Evolutionary conservation across 441 rosid genomes (phyloP), one percentile per base, ranked within the genome.

Genomic region (Gossypium schwendimanii): DNA sequence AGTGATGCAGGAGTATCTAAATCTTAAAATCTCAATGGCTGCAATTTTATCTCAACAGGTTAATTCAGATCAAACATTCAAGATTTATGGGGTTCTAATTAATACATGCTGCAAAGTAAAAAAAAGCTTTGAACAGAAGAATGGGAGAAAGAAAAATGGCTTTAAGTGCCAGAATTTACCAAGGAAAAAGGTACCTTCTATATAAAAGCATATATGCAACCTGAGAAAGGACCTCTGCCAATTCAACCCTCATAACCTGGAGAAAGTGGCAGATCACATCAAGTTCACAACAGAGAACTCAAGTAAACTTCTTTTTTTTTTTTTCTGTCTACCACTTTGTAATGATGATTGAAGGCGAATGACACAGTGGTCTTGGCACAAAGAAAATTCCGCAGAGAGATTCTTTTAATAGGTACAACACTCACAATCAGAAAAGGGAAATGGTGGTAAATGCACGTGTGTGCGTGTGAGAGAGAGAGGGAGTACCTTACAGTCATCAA

Each of bases 121-220:
- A 12, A 17, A 41, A 41, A 11, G 3, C 15, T 41, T 20, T 41
- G 47, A 63, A 21, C 5, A 11, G 7, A 49, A 63, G 9, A 18
- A 2, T 4, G 49, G 1, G 53, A 4, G 45, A 52, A 14, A 2
- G 11, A 26, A 26, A 69, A 36, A 24, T 9, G 72, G 20, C 49
- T 54, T 26, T n/a, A 47, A 49, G 31, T 52, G 49, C 31, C 49
- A 23, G 24, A 20, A 9, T 9, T 39, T 10, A 7, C 6, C 0
- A 9, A 73, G 15, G 68, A 69, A 28, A 73, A 53, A 67, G 9
- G 41, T 69, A 95, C 99, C 99, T 91, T 89, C 87, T 88, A 74
- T 95, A 95, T 73, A 95, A 80, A 74, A 95, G 97, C 99, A 95
- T 93, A 80, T 95, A 95, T 65, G 99, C 98, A 70, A 92, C 87